phyloP scores from a whole-genome alignment of 2,329 filamentous ascomycete genomes.

The Penicillium vulpinum region DNA sequence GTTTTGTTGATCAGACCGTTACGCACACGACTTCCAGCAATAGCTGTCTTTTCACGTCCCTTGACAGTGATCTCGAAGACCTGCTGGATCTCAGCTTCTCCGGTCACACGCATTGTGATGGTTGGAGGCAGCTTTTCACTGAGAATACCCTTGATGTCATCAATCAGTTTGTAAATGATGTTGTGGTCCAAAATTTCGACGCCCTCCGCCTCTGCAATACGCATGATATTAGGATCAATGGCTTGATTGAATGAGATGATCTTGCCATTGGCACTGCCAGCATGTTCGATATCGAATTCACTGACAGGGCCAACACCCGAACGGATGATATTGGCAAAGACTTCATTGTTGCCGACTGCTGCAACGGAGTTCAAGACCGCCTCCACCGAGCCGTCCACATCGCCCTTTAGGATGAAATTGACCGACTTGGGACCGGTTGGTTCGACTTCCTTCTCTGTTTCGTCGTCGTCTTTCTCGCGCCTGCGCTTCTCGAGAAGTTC shows the following conservation, averaged over 20 bases:
- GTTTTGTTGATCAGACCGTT: slow-evolving; percentile 72
- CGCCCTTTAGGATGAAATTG: slow-evolving; percentile 85
- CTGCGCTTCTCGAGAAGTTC: slow-evolving; percentile 57
- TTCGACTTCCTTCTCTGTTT: slow-evolving; percentile 37
- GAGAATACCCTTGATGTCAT: slow-evolving; percentile 58
- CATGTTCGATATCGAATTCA: slow-evolving; percentile 88
- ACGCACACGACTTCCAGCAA: slow-evolving; percentile 84
- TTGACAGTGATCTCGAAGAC: slow-evolving; percentile 82
- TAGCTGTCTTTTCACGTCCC: slow-evolving; percentile 66
- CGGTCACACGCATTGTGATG: slow-evolving; percentile 69
- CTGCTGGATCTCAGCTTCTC: slow-evolving; percentile 83
- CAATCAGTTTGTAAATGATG: slow-evolving; percentile 56
- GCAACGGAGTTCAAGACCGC: slow-evolving; percentile 77
- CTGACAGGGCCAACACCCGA: slow-evolving; percentile 74
- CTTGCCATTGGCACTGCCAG: slow-evolving; percentile 70
- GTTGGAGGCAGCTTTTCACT: slow-evolving; percentile 68
- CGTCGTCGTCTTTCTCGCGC: slow-evolving; percentile 37
- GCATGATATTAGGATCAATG: slow-evolving; percentile 66
- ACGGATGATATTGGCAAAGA: slow-evolving; percentile 73
- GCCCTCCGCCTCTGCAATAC: slow-evolving; percentile 67
- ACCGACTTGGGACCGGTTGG: slow-evolving; percentile 57
- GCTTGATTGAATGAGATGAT: slow-evolving; percentile 85
- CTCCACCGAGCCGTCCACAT: slow-evolving; percentile 92
- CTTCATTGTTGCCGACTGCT: slow-evolving; percentile 80
- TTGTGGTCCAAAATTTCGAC: slow-evolving; percentile 83